Percentiles rank a stretch among this genome's conserved stretches.
These are phyloP conservation scores for Quercus ilex DNA, from an alignment of 306 rosid genomes.

Conservation along the genomic window DNA sequence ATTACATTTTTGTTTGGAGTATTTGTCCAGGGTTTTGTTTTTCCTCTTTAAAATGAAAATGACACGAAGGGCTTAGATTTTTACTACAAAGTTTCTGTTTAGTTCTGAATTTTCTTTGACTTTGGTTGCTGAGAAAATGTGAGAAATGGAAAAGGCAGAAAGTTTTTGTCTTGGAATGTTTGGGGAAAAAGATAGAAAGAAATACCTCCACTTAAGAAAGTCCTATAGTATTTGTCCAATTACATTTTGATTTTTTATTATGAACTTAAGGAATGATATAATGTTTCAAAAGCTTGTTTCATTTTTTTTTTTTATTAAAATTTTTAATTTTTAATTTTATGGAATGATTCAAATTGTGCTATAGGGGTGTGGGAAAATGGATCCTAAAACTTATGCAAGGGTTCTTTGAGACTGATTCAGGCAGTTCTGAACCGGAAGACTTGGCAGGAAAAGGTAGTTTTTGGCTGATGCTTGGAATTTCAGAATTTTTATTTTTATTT, in stretches of 20 bases:
- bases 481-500: neutral
- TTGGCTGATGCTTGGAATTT: conserved; percentile 1
- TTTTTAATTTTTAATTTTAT: neutral
- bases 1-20: too few species aligned
- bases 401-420: conserved; percentile 53
- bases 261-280: too few species aligned
- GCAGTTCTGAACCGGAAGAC: conserved; percentile 54
- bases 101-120: neutral
- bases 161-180: neutral
- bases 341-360: conserved; percentile 24
- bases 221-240: neutral
- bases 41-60: neutral
- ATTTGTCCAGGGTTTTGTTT: too few species aligned
- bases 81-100: neutral
- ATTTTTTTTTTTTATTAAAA: neutral
- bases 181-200: neutral
- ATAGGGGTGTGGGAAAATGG: conserved; percentile 95
- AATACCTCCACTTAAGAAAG: neutral
- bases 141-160: neutral
- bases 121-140: neutral
- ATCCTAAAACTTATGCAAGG: conserved; percentile 82
- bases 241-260: neutral
- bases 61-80: neutral
- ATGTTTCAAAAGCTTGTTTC: neutral
- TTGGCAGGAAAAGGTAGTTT: conserved; percentile 45